These are phyloP conservation scores for Colletotrichum spaethianum DNA, from an alignment of 2,329 filamentous ascomycete species.

Conservation along the genomic window DNA sequence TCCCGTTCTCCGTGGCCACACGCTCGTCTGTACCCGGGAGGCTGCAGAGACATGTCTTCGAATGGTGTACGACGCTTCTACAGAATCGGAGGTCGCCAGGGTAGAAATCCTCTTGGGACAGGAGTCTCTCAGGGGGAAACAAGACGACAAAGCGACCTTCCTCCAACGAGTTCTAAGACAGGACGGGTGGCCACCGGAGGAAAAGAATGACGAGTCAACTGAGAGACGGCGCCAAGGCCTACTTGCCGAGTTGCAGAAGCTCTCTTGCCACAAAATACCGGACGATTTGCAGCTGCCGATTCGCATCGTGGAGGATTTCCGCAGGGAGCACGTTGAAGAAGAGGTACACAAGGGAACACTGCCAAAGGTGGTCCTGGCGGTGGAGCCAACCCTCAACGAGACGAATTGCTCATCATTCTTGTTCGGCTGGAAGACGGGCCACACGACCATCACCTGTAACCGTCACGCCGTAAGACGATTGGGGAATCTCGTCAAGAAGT, in stretches of 20 bases:
- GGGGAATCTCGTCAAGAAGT: slow-evolving; percentile 28
- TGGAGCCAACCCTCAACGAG: slow-evolving; percentile 51
- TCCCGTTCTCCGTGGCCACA: slow-evolving; percentile 49
- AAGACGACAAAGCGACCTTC: slow-evolving; percentile 30
- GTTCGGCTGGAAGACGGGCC: slow-evolving; percentile 54
- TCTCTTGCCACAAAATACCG: slow-evolving; percentile 52
- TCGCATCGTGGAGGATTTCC: slow-evolving; percentile 44
- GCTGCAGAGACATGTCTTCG: slow-evolving; percentile 55
- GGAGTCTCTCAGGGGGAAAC: slow-evolving; percentile 10
- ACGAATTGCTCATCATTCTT: slow-evolving; percentile 56
- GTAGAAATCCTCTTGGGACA: slow-evolving; percentile 28
- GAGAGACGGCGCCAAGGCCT: slow-evolving; percentile 32
- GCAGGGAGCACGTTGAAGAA: slow-evolving; percentile 43
- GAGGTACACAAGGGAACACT: slow-evolving; percentile 44
- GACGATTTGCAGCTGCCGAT: slow-evolving; percentile 53
- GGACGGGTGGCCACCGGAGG: slow-evolving; percentile 4
- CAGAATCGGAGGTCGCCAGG: slow-evolving; percentile 30
- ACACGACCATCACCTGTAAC: slow-evolving; percentile 56
- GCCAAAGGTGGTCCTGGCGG: slow-evolving; percentile 48
- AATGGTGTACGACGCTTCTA: slow-evolving; percentile 37
- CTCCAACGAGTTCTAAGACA: slow-evolving; percentile 19
- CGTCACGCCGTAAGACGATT: slow-evolving; percentile 22
- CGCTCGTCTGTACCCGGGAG: slow-evolving; percentile 55
- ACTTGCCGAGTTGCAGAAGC: slow-evolving; percentile 49
- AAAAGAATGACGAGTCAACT: background rate